phyloP scores from a whole-genome alignment of 2,329 filamentous ascomycete species.

The Aspergillus tanneri region DNA sequence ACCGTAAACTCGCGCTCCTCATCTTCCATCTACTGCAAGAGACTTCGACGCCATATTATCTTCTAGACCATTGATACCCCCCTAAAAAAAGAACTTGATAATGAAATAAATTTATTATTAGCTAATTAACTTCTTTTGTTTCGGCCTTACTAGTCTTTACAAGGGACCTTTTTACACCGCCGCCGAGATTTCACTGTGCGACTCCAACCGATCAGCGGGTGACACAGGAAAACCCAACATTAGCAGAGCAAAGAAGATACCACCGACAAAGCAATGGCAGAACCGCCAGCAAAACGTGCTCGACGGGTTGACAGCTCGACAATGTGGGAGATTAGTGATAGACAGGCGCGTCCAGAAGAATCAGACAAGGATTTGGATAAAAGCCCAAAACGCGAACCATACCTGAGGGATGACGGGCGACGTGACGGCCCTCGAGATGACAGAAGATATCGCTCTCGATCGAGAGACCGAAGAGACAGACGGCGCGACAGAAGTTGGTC shows the following conservation, averaged over 20 bases:
- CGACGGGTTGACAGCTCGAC: slow-evolving; percentile 58
- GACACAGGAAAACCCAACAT: background rate
- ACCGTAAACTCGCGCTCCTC: slow-evolving; percentile 7
- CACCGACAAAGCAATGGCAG: slow-evolving; percentile 47
- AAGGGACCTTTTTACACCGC: background rate
- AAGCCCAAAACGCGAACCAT: slow-evolving; percentile 39
- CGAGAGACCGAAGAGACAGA: slow-evolving; percentile 41
- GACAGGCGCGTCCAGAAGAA: slow-evolving; percentile 27
- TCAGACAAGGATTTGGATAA: slow-evolving; percentile 33
- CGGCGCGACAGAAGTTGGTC: slow-evolving; percentile 47
- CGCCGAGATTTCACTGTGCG: background rate
- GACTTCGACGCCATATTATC: background rate
- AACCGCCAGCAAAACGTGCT: slow-evolving; percentile 53
- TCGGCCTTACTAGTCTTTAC: background rate
- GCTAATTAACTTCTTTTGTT: background rate
- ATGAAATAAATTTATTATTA: slow-evolving; percentile 1
- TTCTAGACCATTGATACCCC: slow-evolving; percentile 13
- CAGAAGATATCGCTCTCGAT: slow-evolving; percentile 41
- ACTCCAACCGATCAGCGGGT: background rate
- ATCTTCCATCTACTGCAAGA: slow-evolving; percentile 1
- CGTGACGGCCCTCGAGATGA: slow-evolving; percentile 41
- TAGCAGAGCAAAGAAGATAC: slow-evolving; percentile 5
- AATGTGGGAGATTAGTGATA: slow-evolving; percentile 57
- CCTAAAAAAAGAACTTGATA: background rate
- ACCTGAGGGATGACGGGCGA: slow-evolving; percentile 37